phyloP scores from a whole-genome alignment of 2,329 filamentous ascomycete species.

The Stromatinia cepivora region DNA sequence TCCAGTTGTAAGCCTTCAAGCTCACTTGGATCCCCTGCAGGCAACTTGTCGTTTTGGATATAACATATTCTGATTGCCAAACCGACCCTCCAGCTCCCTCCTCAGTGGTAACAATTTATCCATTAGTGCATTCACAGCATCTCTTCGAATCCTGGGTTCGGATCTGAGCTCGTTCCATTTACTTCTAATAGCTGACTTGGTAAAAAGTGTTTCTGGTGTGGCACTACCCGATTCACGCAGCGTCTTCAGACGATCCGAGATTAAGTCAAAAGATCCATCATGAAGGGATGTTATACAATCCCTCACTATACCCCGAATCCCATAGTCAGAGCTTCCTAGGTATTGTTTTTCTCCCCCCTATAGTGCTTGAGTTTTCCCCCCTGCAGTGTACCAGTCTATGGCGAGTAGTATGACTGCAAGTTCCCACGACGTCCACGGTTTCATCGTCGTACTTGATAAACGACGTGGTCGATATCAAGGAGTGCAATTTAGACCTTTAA shows the following conservation, averaged over 20 bases:
- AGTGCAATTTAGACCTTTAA: no score
- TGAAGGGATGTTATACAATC: no score
- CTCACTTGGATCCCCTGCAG: neutral
- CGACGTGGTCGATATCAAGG: no score
- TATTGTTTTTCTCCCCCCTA: no score
- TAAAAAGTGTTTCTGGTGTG: no score
- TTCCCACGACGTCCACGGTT: neutral
- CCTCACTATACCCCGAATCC: no score
- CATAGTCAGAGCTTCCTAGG: fast-evolving
- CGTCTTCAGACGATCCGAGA: no score
- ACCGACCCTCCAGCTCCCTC: neutral
- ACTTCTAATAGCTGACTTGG: fast-evolving
- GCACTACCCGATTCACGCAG: no score
- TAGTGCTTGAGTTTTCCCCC: neutral
- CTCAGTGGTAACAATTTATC: neutral
- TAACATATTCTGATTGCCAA: neutral
- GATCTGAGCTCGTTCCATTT: no score
- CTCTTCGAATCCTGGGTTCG: fast-evolving
- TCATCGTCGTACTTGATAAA: no score
- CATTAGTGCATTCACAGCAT: neutral
- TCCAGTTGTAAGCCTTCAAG: neutral
- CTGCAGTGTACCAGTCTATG: neutral
- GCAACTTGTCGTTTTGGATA: neutral
- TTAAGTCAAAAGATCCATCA: no score
- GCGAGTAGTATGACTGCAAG: neutral